These are phyloP conservation scores for Candida insectorum DNA, from an alignment of 805 yeast species.

Conservation along the genomic window DNA sequence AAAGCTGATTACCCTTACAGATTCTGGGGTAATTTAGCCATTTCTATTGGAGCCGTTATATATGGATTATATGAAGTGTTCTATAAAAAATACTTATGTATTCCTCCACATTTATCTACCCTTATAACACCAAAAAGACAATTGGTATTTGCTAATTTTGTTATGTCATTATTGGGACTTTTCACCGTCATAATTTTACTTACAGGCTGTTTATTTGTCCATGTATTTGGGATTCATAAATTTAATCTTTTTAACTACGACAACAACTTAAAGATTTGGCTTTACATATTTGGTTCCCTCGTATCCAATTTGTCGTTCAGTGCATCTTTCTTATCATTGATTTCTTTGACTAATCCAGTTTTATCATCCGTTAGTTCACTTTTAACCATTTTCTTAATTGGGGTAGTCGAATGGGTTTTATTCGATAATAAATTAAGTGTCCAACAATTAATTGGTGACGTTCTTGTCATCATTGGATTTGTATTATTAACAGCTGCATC, in stretches of 20 bases:
- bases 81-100: slow-evolving; percentile 72
- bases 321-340: slow-evolving; percentile 67
- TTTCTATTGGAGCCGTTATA: slow-evolving; percentile 68
- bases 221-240: slow-evolving; percentile 53
- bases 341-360: slow-evolving; percentile 85
- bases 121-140: slow-evolving; percentile 57
- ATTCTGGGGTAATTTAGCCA: slow-evolving; percentile 65
- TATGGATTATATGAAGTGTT: slow-evolving; percentile 84
- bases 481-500: slow-evolving; percentile 59
- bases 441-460: slow-evolving; percentile 66
- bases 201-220: slow-evolving; percentile 41
- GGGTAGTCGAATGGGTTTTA: slow-evolving; percentile 67
- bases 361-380: slow-evolving; percentile 67
- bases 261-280: slow-evolving; percentile 36
- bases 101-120: slow-evolving; percentile 52
- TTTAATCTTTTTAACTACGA: slow-evolving; percentile 52
- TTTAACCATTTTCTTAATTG: slow-evolving; percentile 76
- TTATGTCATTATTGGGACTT: slow-evolving; percentile 65
- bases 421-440: slow-evolving; percentile 56
- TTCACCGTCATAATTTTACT: slow-evolving; percentile 52
- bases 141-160: slow-evolving; percentile 75
- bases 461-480: slow-evolving; percentile 68
- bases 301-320: slow-evolving; percentile 65
- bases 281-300: slow-evolving; percentile 50
- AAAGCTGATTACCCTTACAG: slow-evolving; percentile 52